These are phyloP conservation scores for Talaromyces sp. DNA, from an alignment of 2,329 filamentous ascomycete species.

Conservation along the genomic window DNA sequence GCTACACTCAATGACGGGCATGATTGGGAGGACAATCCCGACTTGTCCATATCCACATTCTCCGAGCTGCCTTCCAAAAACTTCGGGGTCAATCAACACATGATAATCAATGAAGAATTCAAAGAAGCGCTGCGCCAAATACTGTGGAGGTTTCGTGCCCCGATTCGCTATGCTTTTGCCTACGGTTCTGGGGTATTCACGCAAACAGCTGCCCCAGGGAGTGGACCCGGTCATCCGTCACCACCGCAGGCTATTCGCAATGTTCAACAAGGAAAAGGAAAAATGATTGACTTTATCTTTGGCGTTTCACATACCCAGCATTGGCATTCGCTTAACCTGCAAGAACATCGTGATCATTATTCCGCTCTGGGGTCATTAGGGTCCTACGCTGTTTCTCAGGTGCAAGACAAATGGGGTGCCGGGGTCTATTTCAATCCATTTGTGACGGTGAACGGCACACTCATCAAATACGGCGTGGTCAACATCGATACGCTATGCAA, in stretches of 20 bases:
- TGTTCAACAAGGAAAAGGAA: slow-evolving; percentile 79
- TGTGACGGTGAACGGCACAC: slow-evolving; percentile 84
- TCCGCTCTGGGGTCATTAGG: slow-evolving; percentile 77
- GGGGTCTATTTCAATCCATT: slow-evolving; percentile 98
- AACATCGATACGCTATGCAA: slow-evolving; percentile 83
- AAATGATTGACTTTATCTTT: slow-evolving; percentile 99
- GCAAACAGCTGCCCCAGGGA: slow-evolving; percentile 52
- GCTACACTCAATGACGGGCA: slow-evolving; percentile 17
- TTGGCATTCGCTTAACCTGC: slow-evolving; percentile 91
- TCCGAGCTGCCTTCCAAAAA: slow-evolving; percentile 68
- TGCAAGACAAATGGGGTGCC: slow-evolving; percentile 84
- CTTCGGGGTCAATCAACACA: slow-evolving; percentile 94
- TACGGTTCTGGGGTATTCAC: slow-evolving; percentile 97
- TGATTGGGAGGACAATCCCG: slow-evolving; percentile 71
- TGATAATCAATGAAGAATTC: slow-evolving; percentile 91
- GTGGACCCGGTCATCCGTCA: slow-evolving; percentile 61
- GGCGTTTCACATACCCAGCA: slow-evolving; percentile 91
- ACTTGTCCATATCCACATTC: slow-evolving; percentile 67
- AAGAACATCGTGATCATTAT: slow-evolving; percentile 86
- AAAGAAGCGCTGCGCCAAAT: slow-evolving; percentile 84
- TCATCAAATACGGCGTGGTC: slow-evolving; percentile 97
- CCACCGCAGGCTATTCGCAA: slow-evolving; percentile 74
- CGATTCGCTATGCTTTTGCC: slow-evolving; percentile 93
- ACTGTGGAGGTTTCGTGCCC: slow-evolving; percentile 83
- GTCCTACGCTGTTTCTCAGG: slow-evolving; percentile 73